Base-by-base conservation (phyloP, 352 stramenopile species). In the Globisporangium yorkense region DNA sequence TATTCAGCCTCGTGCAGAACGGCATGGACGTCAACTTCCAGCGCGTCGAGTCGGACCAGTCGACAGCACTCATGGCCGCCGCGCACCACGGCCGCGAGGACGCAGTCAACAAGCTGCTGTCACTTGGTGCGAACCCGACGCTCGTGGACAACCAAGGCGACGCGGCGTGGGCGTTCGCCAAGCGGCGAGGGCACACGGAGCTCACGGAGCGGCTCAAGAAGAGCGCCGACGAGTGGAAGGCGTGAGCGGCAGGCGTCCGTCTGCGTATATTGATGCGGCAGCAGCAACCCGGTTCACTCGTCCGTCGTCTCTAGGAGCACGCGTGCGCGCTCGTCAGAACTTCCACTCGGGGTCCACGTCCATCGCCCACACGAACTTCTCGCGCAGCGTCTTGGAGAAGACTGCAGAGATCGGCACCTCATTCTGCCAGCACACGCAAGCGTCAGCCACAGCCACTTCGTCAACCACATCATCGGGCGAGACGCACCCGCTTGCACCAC, bases 341-440 rank as follows among this genome's bases (percentile, higher is more conserved):
- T 96, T 86, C 95, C 96, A 99, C 41, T 98, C 82, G 7, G 96
- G 90, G 44, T 92, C 72, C 37, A 99, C 97, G 62, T 97, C 95
- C 96, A 99, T 99, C 35, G 98, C 96, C 97, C 98, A 99, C 56
- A 98, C 97, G 74, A 99, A 99, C 72, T 99, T 99, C 61, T 99
- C 96, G 47, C 95, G 85, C 57, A 99, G 80, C 1, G 97, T 98
- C 62, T 98, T 99, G 16, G 97, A 95, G 73, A 99, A 99, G 31
- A 99, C 90, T 46, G 96, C 92, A 67, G 98, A 97, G 62, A 99
- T 99, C 24, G 97, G 97, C 40, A 99, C 84, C 76, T 98, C 91
- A 59, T 96, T 96, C 84, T 94, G 61, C n/a, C 7, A 20, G 24
- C 31, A 44, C 7, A 12, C 29, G n/a, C 6, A 16, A 54, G 20